A percentile compares a stretch with the other conserved stretches of the same genome.
phyloP scores from a whole-genome alignment of 768 basidiomycete species.

The Suillus lakei region DNA sequence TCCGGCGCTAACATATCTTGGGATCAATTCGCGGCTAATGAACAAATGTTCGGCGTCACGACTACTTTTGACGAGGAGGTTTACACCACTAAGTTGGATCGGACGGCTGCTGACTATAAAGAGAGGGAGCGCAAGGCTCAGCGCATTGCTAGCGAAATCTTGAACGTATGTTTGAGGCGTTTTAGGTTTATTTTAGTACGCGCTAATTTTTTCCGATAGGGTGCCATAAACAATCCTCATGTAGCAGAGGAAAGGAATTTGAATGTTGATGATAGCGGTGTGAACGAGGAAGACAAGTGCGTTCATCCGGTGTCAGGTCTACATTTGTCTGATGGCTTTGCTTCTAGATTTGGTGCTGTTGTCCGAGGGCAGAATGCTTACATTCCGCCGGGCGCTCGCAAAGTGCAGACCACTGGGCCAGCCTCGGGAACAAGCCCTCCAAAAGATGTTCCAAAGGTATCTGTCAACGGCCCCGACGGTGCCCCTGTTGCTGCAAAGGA shows the following conservation, averaged over 20 bases:
- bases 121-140: constrained; percentile 88
- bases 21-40: constrained; percentile 96
- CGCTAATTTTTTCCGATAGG: constrained; percentile 43
- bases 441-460: constrained; percentile 71
- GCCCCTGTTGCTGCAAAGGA: constrained; percentile 47
- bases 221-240: constrained; percentile 75
- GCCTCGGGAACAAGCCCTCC: constrained; percentile 19
- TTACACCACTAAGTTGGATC: constrained; percentile 94
- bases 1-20: constrained; percentile 54
- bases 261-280: constrained; percentile 67
- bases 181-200: constrained; percentile 10
- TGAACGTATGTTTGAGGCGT: constrained; percentile 59
- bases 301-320: constrained; percentile 78
- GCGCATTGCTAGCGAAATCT: constrained; percentile 89
- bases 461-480: constrained; percentile 82
- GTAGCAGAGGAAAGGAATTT: constrained; percentile 85
- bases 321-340: constrained; percentile 83
- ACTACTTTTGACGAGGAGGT: constrained; percentile 92
- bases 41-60: constrained; percentile 89
- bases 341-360: constrained; percentile 93
- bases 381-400: constrained; percentile 90
- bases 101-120: constrained; percentile 82
- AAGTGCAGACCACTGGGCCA: constrained; percentile 36
- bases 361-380: constrained; percentile 89
- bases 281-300: constrained; percentile 97